phyloP scores from a whole-genome alignment of 1,284 basidiomycete species.

The Athelia sp. region DNA sequence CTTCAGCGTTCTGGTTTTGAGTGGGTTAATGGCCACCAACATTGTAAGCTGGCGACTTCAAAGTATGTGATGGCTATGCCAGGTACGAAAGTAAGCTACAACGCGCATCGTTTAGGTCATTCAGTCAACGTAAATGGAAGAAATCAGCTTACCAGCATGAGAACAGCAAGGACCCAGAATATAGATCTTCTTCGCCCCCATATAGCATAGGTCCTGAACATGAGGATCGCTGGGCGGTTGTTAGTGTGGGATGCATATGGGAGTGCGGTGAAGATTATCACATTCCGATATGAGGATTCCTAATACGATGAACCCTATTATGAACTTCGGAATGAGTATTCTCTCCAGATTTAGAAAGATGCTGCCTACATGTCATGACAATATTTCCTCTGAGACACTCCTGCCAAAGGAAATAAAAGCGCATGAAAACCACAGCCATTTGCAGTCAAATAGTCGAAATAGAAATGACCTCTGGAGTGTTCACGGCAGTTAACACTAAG shows the following conservation, averaged over 20 bases:
- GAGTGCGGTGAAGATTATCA: conserved; percentile 15
- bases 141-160: conserved; percentile 17
- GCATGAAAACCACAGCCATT: not conserved
- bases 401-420: conserved; percentile 10
- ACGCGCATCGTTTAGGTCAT: not conserved
- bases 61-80: conserved; percentile 26
- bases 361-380: conserved; percentile 23
- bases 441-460: not conserved
- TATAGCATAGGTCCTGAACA: conserved; percentile 38
- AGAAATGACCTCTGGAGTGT: conserved; percentile 22
- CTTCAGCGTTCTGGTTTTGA: not conserved
- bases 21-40: conserved; percentile 16
- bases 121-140: not conserved
- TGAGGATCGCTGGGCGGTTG: conserved; percentile 24
- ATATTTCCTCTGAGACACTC: conserved; percentile 21
- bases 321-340: not conserved
- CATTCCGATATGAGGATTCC: conserved; percentile 32
- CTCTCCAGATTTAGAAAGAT: not conserved
- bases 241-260: not conserved
- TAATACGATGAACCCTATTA: conserved; percentile 29
- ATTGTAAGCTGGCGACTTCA: conserved; percentile 28
- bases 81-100: conserved; percentile 26
- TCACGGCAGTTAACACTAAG: conserved; percentile 21
- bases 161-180: conserved; percentile 20
- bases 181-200: conserved; percentile 33